Conservation (phyloP, 2,329 filamentous ascomycete genomes). For the Hypocrella siamensis region DNA sequence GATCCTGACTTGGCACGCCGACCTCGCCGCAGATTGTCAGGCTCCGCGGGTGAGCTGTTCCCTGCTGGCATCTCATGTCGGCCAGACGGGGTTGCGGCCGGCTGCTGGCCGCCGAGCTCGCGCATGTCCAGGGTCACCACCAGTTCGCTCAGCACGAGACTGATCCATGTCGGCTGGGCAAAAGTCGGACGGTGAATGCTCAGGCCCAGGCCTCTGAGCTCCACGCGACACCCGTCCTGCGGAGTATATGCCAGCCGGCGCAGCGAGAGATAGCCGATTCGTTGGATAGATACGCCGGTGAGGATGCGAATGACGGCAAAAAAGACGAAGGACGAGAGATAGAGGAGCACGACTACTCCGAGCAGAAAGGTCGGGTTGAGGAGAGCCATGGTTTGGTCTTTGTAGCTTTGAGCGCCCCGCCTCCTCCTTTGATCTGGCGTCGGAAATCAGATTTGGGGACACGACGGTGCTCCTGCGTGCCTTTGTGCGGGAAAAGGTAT, state of each 20-base stretch:
- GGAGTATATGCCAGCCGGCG: slow-evolving; percentile 82
- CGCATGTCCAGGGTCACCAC: slow-evolving; percentile 69
- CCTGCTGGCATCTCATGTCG: no score
- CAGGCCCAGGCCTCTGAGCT: slow-evolving; percentile 77
- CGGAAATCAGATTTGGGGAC: no score
- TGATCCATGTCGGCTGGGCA: slow-evolving; percentile 92
- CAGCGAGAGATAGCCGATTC: slow-evolving; percentile 83
- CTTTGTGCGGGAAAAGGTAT: neutral
- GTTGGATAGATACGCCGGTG: slow-evolving; percentile 89
- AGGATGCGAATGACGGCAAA: slow-evolving; percentile 87
- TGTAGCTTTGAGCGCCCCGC: no score
- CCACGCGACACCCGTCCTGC: slow-evolving; percentile 74
- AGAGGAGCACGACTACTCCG: slow-evolving; percentile 70
- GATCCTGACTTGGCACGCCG: slow-evolving; percentile 15
- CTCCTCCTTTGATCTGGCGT: no score
- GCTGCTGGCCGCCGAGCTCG: slow-evolving; percentile 39
- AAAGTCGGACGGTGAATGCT: slow-evolving; percentile 89
- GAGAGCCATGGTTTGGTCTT: slow-evolving; percentile 36
- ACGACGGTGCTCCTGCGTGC: no score
- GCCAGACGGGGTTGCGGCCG: slow-evolving; percentile 12
- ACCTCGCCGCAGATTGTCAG: no score
- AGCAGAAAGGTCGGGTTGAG: slow-evolving; percentile 69
- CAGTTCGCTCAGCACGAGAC: slow-evolving; percentile 73
- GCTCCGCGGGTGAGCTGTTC: no score
- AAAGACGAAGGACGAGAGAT: slow-evolving; percentile 81